These are phyloP conservation scores for Cucumis sativus DNA, from an alignment of 306 rosid genomes.

Conservation along the genomic window Cucumber_9930_V3 NC_026656.2:5942501-5943000, in stretches of 20 bases:
- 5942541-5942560: slow-evolving; percentile 37
- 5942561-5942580: slow-evolving; percentile 41
- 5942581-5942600: slow-evolving; percentile 32
- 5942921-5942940: slow-evolving; percentile 27
- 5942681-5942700: slow-evolving; percentile 20
- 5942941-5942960: slow-evolving; percentile 37
- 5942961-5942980: slow-evolving; percentile 36
- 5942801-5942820: slow-evolving; percentile 17
- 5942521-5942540: slow-evolving; percentile 29
- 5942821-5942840: slow-evolving; percentile 19
- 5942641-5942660: background rate
- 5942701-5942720: slow-evolving; percentile 22
- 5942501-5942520: slow-evolving; percentile 27
- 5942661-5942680: background rate
- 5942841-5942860: slow-evolving; percentile 24
- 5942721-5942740: slow-evolving; percentile 12
- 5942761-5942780: slow-evolving; percentile 32
- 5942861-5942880: slow-evolving; percentile 18
- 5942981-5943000: slow-evolving; percentile 41
- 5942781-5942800: slow-evolving; percentile 32
- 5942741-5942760: slow-evolving; percentile 21
- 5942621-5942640: background rate
- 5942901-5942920: slow-evolving; percentile 20
- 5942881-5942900: slow-evolving; percentile 15
- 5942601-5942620: slow-evolving; percentile 25